phyloP scores from a whole-genome alignment of 257 asterid genomes.

The Solanum tarijense region DNA sequence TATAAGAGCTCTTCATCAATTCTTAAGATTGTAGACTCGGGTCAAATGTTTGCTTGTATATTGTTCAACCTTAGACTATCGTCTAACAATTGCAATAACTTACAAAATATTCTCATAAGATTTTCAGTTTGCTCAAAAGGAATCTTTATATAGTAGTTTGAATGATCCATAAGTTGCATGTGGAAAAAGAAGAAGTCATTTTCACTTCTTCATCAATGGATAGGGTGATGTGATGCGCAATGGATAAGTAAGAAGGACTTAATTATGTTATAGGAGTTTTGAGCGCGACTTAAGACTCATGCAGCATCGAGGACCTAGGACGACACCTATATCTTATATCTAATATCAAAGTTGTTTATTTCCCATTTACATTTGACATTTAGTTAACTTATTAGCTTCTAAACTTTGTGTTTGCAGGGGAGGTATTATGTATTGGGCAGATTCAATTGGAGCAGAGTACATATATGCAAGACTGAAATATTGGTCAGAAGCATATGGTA shows the following conservation, averaged over 20 bases:
- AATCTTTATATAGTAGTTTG: not conserved
- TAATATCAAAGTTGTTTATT: not conserved
- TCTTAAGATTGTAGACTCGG: no score
- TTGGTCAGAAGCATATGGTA: not conserved
- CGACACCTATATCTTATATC: not conserved
- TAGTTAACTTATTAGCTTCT: not conserved
- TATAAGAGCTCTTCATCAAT: not conserved
- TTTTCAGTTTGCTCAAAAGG: not conserved
- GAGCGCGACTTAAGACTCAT: not conserved
- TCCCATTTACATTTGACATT: not conserved
- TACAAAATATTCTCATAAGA: not conserved
- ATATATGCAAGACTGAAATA: not conserved
- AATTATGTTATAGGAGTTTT: not conserved
- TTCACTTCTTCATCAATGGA: not conserved
- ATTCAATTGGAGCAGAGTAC: constrained; percentile 2
- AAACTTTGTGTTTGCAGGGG: not conserved
- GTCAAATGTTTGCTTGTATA: not conserved
- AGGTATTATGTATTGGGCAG: not conserved
- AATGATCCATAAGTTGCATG: not conserved
- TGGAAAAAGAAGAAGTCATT: not conserved
- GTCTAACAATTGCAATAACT: not conserved
- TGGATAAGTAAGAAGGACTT: not conserved
- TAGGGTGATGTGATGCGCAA: not conserved
- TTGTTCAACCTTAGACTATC: not conserved
- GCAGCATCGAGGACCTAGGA: not conserved